These are phyloP conservation scores for Pulveroboletus ravenelii DNA, from an alignment of 768 basidiomycete species.

Conservation along the genomic window DNA sequence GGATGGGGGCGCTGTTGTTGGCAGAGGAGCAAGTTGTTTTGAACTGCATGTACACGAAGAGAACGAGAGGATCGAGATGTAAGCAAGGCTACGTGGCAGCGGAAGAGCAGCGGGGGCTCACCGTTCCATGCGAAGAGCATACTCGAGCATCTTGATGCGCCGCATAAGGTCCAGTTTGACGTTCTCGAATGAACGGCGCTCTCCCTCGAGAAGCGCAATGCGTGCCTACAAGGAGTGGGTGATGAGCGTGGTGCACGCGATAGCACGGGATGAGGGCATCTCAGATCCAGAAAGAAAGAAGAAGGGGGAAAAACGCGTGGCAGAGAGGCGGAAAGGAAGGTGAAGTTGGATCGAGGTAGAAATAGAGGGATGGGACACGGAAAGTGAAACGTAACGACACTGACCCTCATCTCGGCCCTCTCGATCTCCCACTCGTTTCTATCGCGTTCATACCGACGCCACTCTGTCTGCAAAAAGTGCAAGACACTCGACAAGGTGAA, in stretches of 20 bases:
- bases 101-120: constrained; percentile 35
- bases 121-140: constrained; percentile 95
- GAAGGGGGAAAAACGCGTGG: neutral
- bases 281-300: neutral
- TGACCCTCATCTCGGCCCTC: constrained; percentile 95
- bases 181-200: constrained; percentile 95
- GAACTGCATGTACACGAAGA: constrained; percentile 46
- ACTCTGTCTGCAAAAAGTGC: constrained; percentile 97
- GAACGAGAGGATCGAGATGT: constrained; percentile 14
- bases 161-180: constrained; percentile 93
- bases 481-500: constrained; percentile 91
- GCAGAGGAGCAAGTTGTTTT: constrained; percentile 65
- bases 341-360: neutral
- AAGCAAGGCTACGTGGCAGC: constrained; percentile 1
- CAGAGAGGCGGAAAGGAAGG: neutral
- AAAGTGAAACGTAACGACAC: constrained; percentile 31
- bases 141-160: constrained; percentile 99
- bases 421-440: constrained; percentile 99
- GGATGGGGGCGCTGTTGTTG: constrained; percentile 51
- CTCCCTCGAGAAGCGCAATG: constrained; percentile 95
- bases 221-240: constrained; percentile 58
- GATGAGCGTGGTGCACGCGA: constrained; percentile 12
- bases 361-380: neutral
- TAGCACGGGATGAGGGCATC: neutral
- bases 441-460: constrained; percentile 96